phyloP scores from a whole-genome alignment of 768 basidiomycete genomes.

The Boletus vinaceobasis region DNA sequence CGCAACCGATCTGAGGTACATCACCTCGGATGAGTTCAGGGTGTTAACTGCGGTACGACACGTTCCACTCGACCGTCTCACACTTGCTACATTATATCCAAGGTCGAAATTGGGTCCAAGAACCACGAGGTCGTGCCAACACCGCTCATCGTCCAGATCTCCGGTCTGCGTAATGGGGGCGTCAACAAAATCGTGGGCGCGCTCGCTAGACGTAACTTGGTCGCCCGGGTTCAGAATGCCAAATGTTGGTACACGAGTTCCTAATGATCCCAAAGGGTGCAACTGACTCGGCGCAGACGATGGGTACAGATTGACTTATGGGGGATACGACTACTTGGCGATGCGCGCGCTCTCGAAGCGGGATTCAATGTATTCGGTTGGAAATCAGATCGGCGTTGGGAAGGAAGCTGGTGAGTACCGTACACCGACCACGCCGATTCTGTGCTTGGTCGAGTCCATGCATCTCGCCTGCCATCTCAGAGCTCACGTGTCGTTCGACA shows the following conservation, averaged over 20 bases:
- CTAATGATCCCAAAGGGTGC: neutral
- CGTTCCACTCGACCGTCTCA: neutral
- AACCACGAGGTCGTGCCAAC: conserved; percentile 97
- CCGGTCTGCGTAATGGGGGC: conserved; percentile 87
- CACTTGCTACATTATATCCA: neutral
- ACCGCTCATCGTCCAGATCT: conserved; percentile 84
- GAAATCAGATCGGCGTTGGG: conserved; percentile 97
- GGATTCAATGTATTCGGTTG: conserved; percentile 85
- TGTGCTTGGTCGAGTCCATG: neutral
- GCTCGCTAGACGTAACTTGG: conserved; percentile 87
- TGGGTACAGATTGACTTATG: conserved; percentile 95
- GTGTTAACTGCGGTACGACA: conserved; percentile 83
- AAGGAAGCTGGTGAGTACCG: conserved; percentile 82
- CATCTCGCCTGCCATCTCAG: neutral
- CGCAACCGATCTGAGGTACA: conserved; percentile 90
- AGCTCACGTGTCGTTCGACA: conserved; percentile 8
- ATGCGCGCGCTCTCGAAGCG: conserved; percentile 91
- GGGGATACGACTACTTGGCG: conserved; percentile 96
- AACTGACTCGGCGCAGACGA: conserved; percentile 61
- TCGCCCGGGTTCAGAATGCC: conserved; percentile 85
- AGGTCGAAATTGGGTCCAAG: conserved; percentile 98
- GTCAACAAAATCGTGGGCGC: conserved; percentile 90
- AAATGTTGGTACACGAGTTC: conserved; percentile 59
- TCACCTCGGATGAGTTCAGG: conserved; percentile 89
- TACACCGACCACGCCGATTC: no score